Base-by-base conservation (phyloP, 139 green algal genomes). In the Chlorella sorokiniana region DNA sequence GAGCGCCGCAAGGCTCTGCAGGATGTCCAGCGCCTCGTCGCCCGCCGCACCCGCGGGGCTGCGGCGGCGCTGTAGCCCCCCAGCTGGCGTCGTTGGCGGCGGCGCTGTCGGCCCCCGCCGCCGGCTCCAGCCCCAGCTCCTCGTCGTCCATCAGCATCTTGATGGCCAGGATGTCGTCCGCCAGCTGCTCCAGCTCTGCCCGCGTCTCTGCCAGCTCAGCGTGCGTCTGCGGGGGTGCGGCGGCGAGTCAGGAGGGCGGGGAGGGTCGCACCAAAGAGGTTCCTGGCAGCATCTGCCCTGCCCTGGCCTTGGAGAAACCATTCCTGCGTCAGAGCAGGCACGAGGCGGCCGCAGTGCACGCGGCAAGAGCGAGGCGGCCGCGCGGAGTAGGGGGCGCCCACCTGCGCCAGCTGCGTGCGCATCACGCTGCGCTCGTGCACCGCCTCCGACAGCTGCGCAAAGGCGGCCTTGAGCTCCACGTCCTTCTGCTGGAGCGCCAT, bases 151-250 rank as follows among this genome's bases (percentile, higher is more conserved):
- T 81, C 29, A 81, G 61, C 59, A 62, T 9, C 59, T 71, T 70
- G 40, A 81, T 81, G 40, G 59, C 59, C 29, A 81, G 42, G n/a
- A 81, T 81, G 75, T 81, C 75, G 75, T 81, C 75, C 0, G 75
- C 75, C 40, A 81, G 75, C 75, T 81, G 75, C 75, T 81, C 75
- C 75, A 81, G 75, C 75, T 81, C 75, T 11, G 75, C 75, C 4
- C 75, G 75, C 16, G 75, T 81, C 41, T 81, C 75, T 1, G 75
- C 75, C 75, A 81, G 75, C 75, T 81, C 75, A 44, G 75, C 35
- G 29, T 81, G 75, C 40, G 59, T 70, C 75, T 72, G 75, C 40
- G 25, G 27, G 33, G 1, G 23, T 22, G 0, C 4, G 37, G 1
- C 11, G 41, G 44, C 6, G 41, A 45, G 22, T 29, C 23, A 48